Evolutionary conservation across 139 green algal genomes (phyloP).

Genomic region (Astrephomene gubernaculifera): DNA sequence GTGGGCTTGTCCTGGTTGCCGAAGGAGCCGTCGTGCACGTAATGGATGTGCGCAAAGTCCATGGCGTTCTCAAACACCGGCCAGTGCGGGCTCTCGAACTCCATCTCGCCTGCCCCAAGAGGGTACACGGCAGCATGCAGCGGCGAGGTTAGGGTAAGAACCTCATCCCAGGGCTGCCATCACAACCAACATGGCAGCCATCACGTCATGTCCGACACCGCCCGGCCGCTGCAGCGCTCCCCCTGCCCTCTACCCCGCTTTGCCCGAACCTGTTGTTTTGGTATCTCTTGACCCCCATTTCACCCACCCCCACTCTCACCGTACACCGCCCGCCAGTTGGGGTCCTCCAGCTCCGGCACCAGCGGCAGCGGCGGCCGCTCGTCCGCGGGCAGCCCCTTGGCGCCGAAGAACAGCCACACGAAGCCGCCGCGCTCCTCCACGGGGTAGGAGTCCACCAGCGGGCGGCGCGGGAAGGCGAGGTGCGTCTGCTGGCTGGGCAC

Average conservation of each 20-base stretch:
- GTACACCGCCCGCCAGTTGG: slow-evolving; percentile 79
- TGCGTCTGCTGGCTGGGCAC: slow-evolving; percentile 46
- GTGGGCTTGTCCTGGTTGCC: slow-evolving; percentile 75
- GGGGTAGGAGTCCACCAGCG: slow-evolving; percentile 71
- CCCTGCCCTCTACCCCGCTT: too few species aligned
- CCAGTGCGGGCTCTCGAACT: slow-evolving; percentile 70
- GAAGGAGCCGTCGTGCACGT: slow-evolving; percentile 84
- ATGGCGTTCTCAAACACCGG: slow-evolving; percentile 93
- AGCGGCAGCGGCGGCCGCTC: slow-evolving; percentile 83
- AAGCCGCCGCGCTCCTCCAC: slow-evolving; percentile 82
- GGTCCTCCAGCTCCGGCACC: slow-evolving; percentile 80
- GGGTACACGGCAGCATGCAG: too few species aligned
- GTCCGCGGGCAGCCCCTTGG: slow-evolving; percentile 69
- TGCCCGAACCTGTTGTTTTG: too few species aligned
- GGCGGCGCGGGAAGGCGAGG: slow-evolving; percentile 67
- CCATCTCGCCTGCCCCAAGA: slow-evolving; percentile 65
- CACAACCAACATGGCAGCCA: too few species aligned
- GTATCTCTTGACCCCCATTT: too few species aligned
- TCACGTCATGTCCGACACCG: too few species aligned
- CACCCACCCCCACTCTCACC: too few species aligned
- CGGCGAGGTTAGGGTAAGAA: too few species aligned
- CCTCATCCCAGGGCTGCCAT: too few species aligned
- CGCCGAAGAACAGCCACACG: slow-evolving; percentile 88
- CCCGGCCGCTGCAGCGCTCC: too few species aligned
- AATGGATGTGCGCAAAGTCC: slow-evolving; percentile 94